phyloP scores from a whole-genome alignment of 2,329 filamentous ascomycete species.

The Neopestalotiopsis rosae region DNA sequence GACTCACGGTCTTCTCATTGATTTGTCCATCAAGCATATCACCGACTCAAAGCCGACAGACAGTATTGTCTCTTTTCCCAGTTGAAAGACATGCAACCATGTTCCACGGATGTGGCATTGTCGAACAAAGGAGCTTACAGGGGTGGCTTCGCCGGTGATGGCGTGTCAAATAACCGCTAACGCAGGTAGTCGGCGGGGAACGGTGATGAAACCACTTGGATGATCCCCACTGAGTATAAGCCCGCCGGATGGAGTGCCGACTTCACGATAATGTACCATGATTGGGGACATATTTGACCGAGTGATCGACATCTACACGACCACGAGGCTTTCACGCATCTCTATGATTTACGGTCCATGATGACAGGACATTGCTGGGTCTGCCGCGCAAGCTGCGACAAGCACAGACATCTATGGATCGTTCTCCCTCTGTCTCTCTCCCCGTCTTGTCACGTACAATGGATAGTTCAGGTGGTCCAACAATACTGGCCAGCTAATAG shows the following conservation, averaged over 20 bases:
- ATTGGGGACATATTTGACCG: background rate
- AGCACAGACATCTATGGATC: background rate
- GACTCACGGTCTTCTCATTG: background rate
- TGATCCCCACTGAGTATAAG: background rate
- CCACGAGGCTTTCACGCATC: background rate
- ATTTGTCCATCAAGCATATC: background rate
- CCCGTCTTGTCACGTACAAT: too few relatives aligned
- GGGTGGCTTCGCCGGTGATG: conserved; percentile 5
- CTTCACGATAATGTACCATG: background rate
- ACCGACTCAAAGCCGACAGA: background rate
- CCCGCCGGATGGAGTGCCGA: background rate
- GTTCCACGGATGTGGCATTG: background rate
- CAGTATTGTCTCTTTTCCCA: background rate
- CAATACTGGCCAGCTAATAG: too few relatives aligned
- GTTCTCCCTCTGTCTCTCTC: background rate
- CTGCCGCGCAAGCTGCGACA: background rate
- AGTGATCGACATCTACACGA: background rate
- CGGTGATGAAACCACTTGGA: background rate
- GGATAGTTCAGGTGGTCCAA: background rate
- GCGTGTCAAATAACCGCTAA: conserved; percentile 17
- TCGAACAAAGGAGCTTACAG: conserved; percentile 6
- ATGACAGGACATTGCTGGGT: background rate
- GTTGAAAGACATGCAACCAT: background rate
- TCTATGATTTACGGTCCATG: background rate
- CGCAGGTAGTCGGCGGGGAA: background rate